A percentile compares a stretch with the other conserved stretches of the same genome.
phyloP scores from a whole-genome alignment of 345 rosid genomes.

The Erodium maritimum region DNA sequence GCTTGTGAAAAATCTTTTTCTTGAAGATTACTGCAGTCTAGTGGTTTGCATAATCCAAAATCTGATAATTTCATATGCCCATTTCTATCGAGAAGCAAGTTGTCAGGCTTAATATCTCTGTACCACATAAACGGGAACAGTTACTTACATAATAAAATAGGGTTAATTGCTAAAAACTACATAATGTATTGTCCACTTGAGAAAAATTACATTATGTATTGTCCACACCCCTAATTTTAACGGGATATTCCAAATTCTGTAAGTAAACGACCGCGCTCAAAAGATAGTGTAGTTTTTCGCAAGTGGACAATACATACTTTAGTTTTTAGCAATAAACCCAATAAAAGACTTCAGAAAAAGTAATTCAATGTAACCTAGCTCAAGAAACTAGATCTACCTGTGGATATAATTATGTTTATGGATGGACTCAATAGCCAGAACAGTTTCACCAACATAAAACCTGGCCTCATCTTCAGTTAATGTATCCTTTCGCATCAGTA shows the following conservation, averaged over 20 bases:
- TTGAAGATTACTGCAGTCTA: slow-evolving; percentile 90
- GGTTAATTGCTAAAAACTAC: no score
- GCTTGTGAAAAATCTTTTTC: slow-evolving; percentile 76
- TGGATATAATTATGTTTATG: slow-evolving; percentile 96
- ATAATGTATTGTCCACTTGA: no score
- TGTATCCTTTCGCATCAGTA: no score
- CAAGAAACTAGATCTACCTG: slow-evolving; percentile 37
- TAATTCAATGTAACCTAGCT: neutral
- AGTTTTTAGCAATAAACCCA: no score
- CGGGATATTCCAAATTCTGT: no score
- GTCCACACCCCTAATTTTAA: no score
- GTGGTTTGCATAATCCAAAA: slow-evolving; percentile 92
- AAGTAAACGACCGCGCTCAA: no score
- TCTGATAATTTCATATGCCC: slow-evolving; percentile 97
- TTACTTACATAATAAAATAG: slow-evolving; percentile 3
- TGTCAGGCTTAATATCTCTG: slow-evolving; percentile 98
- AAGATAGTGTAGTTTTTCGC: no score
- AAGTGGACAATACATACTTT: no score
- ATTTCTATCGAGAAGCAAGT: slow-evolving; percentile 79
- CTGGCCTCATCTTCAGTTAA: slow-evolving; percentile 92
- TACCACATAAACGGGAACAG: slow-evolving; percentile 11
- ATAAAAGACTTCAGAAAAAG: neutral
- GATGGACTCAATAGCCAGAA: slow-evolving; percentile 92
- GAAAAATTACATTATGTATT: no score
- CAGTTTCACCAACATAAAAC: slow-evolving; percentile 93